Evolutionary conservation across 495 filamentous ascomycete species (phyloP).

Genomic region (Penicillium coprophilum): DNA sequence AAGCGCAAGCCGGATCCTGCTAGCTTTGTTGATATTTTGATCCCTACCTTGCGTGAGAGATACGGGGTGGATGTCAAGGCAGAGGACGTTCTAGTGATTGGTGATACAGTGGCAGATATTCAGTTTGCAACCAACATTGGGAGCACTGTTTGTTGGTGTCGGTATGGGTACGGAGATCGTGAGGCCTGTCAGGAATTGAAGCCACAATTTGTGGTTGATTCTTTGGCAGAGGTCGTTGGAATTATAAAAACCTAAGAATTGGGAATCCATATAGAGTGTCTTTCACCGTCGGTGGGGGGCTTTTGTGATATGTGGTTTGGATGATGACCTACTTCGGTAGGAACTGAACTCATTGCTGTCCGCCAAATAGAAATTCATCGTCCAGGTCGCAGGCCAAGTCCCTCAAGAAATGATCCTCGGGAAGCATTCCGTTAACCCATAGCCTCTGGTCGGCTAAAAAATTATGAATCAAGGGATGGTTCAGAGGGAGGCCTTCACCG

Average conservation of each 20-base stretch:
- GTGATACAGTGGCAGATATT: slow-evolving; percentile 28
- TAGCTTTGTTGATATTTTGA: slow-evolving; percentile 26
- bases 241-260: slow-evolving; percentile 5
- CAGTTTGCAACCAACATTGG: slow-evolving; percentile 24
- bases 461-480: no score
- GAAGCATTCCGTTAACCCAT: no score
- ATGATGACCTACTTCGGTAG: no score
- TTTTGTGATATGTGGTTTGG: no score
- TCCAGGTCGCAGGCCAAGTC: no score
- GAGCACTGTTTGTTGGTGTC: slow-evolving; percentile 25
- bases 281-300: no score
- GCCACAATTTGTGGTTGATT: slow-evolving; percentile 21
- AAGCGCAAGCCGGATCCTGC: slow-evolving; percentile 30
- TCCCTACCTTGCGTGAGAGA: slow-evolving; percentile 17
- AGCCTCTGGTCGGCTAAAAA: no score
- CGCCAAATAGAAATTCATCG: no score
- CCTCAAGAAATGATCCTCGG: no score
- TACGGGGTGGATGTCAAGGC: slow-evolving; percentile 2
- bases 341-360: no score
- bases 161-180: slow-evolving; percentile 24
- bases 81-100: slow-evolving; percentile 22
- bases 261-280: no score
- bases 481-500: no score
- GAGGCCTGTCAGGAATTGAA: slow-evolving; percentile 14
- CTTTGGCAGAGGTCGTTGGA: slow-evolving; percentile 17